Evolutionary conservation across 257 asterid species (phyloP).

Genomic region (Vinca minor): DNA sequence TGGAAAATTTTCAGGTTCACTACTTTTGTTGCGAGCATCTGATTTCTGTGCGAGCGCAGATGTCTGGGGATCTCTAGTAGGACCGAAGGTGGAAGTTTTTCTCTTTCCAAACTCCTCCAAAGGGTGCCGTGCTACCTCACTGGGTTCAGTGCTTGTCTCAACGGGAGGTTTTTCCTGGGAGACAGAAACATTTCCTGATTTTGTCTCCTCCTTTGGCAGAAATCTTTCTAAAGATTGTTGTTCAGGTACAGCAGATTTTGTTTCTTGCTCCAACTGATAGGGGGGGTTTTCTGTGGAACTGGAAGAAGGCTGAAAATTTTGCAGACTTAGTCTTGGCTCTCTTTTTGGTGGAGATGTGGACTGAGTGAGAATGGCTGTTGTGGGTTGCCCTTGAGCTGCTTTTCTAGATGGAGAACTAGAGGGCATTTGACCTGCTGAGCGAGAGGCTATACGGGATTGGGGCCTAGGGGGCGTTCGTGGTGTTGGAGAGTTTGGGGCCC

Average conservation of each 20-base stretch:
- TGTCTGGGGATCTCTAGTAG: too few species aligned
- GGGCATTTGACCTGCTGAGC: slow-evolving; percentile 27
- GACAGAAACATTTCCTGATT: too few species aligned
- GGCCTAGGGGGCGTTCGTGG: slow-evolving; percentile 25
- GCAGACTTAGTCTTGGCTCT: slow-evolving; percentile 18
- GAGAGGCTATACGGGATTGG: slow-evolving; percentile 25
- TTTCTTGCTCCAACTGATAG: slow-evolving; percentile 18
- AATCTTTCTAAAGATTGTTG: too few species aligned
- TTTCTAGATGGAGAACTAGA: slow-evolving; percentile 25
- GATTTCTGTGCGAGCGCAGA: too few species aligned
- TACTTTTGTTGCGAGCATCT: slow-evolving; percentile 14
- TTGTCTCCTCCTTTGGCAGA: too few species aligned
- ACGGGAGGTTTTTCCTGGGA: too few species aligned
- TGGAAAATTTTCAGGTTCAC: slow-evolving; percentile 15
- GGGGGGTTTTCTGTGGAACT: slow-evolving; percentile 11
- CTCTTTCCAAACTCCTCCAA: too few species aligned
- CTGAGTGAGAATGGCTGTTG: slow-evolving; percentile 9
- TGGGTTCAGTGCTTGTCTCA: too few species aligned
- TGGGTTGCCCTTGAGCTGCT: slow-evolving; percentile 7
- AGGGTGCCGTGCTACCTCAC: too few species aligned
- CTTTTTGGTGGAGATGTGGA: slow-evolving; percentile 29
- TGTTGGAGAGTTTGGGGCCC: slow-evolving; percentile 17
- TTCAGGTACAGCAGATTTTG: slow-evolving; percentile 23
- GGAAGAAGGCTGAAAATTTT: slow-evolving; percentile 19
- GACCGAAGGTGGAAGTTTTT: too few species aligned